Evolutionary conservation across 345 rosid genomes (phyloP), one percentile per base, ranked within the genome.

Genomic region (Psidium friedrichsthalianum): DNA sequence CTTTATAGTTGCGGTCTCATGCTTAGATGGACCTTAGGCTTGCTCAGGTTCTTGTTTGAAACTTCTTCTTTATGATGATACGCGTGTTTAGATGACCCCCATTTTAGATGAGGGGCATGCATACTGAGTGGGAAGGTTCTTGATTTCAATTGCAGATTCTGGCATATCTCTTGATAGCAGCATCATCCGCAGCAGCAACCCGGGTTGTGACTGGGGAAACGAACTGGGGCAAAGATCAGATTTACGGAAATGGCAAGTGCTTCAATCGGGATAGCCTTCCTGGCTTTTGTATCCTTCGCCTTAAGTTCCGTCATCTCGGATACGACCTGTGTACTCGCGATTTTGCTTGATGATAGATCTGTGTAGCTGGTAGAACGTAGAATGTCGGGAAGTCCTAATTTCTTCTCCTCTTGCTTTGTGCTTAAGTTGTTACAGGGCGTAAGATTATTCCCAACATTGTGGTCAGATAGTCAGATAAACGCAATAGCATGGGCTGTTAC

Each of bases 191-290:
- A 10, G 98, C 99, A 83, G 99, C 99, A 56, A 98, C 98, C 13
- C 91, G 99, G 15, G 98, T 95, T 40, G 94, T 91, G 99, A 96
- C 84, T 98, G 99, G 99, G 99, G 94, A 94, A 49, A 94, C 98
- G 13, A 98, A 96, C 82, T 98, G 99, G 99, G 99, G 99, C n/a
- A 96, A 94, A 85, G 99, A 98, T 81, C 93, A 92, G 86, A n/a
- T 98, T 98, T 93, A 98, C 99, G 9, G 90, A 92, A 87, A 96
- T 94, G 99, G 99, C 99, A 2, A 98, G 91, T 86, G 97, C 97
- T 16, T 98, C 99, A 0, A 88, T 98, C 8, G 95, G 94, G 1
- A 90, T 93, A 92, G 91, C 99, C 44, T 96, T 98, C 83, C 82
- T 95, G 40, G 98, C 98, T 56, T 96, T 98, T 88, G 44, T 88